A percentile compares a stretch with the other conserved stretches of the same genome.
These are phyloP conservation scores for Euphorbia celastroides DNA, from an alignment of 441 rosid species.

Conservation along the genomic window DNA sequence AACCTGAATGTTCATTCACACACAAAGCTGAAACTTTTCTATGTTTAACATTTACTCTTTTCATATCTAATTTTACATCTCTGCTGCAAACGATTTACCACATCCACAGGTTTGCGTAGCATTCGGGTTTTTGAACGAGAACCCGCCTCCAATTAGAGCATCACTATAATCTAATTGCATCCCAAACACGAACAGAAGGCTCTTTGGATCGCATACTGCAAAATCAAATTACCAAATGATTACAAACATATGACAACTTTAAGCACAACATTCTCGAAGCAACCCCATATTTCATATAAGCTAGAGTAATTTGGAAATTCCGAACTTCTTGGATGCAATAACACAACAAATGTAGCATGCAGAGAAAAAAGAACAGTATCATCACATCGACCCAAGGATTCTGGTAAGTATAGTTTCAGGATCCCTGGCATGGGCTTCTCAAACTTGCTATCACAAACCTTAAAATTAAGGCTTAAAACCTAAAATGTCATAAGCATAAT, in stretches of 20 bases:
- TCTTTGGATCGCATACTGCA: constrained; percentile 98
- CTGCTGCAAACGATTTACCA: constrained; percentile 92
- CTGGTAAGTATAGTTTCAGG: not conserved
- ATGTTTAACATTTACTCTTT: not conserved
- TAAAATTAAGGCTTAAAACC: not conserved
- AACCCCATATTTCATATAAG: not conserved
- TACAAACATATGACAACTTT: not conserved
- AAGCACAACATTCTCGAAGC: not conserved
- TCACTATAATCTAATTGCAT: constrained; percentile 95
- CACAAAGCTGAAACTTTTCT: not conserved
- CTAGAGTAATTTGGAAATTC: not conserved
- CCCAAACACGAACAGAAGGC: constrained; percentile 87
- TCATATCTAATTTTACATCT: constrained; percentile 42
- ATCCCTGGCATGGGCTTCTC: not conserved
- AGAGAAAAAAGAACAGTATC: no score
- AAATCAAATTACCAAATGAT: constrained; percentile 7
- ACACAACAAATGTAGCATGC: no score
- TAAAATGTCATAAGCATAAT: not conserved
- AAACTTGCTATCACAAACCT: not conserved
- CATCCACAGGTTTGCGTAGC: constrained; percentile 97
- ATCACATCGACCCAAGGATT: no score
- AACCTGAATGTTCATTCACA: not conserved
- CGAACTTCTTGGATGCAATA: not conserved
- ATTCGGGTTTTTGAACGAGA: constrained; percentile 88
- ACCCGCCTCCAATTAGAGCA: constrained; percentile 96